Percentiles rank a stretch among this genome's conserved stretches.
phyloP scores from a whole-genome alignment of 176 grass and related monocot species.

The Ensete ventricosum region DNA sequence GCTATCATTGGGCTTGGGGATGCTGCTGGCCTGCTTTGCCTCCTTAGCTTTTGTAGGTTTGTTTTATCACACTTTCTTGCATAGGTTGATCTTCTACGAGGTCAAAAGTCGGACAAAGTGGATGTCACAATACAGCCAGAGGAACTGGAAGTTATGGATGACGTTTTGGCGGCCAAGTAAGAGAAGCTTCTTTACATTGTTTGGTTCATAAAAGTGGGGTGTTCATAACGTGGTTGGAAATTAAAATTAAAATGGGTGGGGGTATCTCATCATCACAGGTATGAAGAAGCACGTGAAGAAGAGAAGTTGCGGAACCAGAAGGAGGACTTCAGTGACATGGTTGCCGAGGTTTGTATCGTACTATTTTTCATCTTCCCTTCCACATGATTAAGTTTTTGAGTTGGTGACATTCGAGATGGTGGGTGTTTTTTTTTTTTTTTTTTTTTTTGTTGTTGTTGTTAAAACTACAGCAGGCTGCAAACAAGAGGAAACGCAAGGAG shows the following conservation, averaged over 20 bases:
- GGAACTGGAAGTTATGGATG: constrained; percentile 95
- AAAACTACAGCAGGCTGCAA: constrained; percentile 50
- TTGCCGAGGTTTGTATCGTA: constrained; percentile 51
- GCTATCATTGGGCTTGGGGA: no score
- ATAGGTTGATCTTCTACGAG: constrained; percentile 88
- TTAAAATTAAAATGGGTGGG: no score
- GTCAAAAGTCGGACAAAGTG: constrained; percentile 91
- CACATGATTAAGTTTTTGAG: no score
- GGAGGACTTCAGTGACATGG: constrained; percentile 98
- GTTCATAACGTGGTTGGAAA: no score
- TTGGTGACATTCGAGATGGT: neutral
- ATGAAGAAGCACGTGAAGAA: constrained; percentile 80
- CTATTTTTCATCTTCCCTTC: neutral
- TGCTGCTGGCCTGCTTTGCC: no score
- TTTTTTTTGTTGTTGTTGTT: neutral
- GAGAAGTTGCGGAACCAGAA: constrained; percentile 88
- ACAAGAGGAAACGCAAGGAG: constrained; percentile 89
- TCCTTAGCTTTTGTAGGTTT: neutral
- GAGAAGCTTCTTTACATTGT: neutral
- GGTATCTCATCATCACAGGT: constrained; percentile 31
- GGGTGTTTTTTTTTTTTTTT: neutral
- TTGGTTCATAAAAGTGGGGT: neutral
- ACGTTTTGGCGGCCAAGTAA: constrained; percentile 97
- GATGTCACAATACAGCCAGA: constrained; percentile 96
- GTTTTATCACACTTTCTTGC: neutral